These are phyloP conservation scores for Keithomyces neogunnii DNA, from an alignment of 2,329 filamentous ascomycete genomes.

Conservation along the genomic window DNA sequence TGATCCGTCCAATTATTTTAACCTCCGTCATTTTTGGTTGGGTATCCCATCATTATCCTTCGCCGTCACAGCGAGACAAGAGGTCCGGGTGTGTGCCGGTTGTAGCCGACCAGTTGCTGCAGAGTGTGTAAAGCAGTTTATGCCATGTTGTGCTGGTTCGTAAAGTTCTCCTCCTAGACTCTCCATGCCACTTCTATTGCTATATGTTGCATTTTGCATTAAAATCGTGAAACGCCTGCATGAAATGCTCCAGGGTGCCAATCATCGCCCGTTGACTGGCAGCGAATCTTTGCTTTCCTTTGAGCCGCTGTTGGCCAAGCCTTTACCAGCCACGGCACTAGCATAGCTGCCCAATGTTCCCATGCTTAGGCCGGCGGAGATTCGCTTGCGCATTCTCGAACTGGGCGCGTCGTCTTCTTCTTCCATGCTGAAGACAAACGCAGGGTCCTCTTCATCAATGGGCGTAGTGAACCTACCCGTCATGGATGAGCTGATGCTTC, in stretches of 20 bases:
- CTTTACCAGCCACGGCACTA: conserved; percentile 22
- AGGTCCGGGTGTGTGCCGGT: neutral
- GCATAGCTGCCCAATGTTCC: conserved; percentile 34
- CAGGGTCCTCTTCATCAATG: conserved; percentile 56
- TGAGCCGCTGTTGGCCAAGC: conserved; percentile 14
- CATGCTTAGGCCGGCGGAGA: conserved; percentile 33
- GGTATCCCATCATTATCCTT: neutral
- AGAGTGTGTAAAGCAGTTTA: conserved; percentile 4
- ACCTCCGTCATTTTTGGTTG: neutral
- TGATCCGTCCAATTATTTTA: conserved; percentile 5
- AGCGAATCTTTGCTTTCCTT: conserved; percentile 21
- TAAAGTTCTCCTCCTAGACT: neutral
- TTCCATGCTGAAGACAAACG: conserved; percentile 60
- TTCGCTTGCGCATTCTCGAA: conserved; percentile 38
- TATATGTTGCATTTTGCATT: neutral
- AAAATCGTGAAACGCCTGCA: neutral
- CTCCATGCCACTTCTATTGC: conserved; percentile 3
- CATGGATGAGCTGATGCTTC: conserved; percentile 45
- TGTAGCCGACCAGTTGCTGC: neutral
- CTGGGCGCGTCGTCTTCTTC: conserved; percentile 47
- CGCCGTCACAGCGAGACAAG: neutral
- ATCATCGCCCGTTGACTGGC: conserved; percentile 24
- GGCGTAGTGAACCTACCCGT: conserved; percentile 54
- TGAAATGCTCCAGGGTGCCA: neutral
- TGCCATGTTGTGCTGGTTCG: conserved; percentile 4